Conservation (phyloP, 495 filamentous ascomycete species). For the Pseudomonodictys pantanalensis region DNA sequence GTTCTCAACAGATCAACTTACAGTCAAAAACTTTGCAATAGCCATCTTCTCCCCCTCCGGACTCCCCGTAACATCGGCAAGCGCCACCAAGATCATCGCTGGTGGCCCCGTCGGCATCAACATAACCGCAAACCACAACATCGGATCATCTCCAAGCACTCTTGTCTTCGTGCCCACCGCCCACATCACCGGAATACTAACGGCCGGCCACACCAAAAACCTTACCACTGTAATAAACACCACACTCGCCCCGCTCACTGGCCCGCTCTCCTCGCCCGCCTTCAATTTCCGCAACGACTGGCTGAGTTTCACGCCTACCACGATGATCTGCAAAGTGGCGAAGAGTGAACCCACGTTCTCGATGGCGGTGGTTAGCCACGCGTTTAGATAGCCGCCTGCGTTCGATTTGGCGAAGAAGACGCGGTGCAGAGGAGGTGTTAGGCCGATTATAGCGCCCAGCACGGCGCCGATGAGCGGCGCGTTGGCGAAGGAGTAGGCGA, state of each 20-base stretch:
- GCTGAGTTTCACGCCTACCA: constrained; percentile 68
- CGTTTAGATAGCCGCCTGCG: constrained; percentile 67
- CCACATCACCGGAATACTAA: constrained; percentile 61
- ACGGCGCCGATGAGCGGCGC: constrained; percentile 64
- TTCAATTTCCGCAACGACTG: constrained; percentile 53
- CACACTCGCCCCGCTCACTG: constrained; percentile 52
- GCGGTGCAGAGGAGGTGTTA: constrained; percentile 59
- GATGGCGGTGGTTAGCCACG: constrained; percentile 67
- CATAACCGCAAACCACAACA: constrained; percentile 76
- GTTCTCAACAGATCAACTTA: constrained; percentile 37
- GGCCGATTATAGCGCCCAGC: constrained; percentile 59
- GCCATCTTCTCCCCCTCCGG: constrained; percentile 61
- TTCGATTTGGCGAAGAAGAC: constrained; percentile 62
- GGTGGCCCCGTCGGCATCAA: constrained; percentile 72
- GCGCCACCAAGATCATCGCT: constrained; percentile 49
- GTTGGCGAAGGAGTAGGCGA: constrained; percentile 58
- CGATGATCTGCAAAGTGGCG: constrained; percentile 66
- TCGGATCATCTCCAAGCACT: constrained; percentile 60
- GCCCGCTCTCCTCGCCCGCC: constrained; percentile 46
- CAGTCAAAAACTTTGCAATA: constrained; percentile 68
- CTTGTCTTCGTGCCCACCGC: constrained; percentile 57
- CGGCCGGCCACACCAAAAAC: constrained; percentile 64
- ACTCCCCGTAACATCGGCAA: constrained; percentile 60
- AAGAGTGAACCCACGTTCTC: constrained; percentile 69
- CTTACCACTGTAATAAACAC: constrained; percentile 57